Conservation (phyloP, 192 early-diverging fungal species). For the Polychytrium aggregatum region DNA sequence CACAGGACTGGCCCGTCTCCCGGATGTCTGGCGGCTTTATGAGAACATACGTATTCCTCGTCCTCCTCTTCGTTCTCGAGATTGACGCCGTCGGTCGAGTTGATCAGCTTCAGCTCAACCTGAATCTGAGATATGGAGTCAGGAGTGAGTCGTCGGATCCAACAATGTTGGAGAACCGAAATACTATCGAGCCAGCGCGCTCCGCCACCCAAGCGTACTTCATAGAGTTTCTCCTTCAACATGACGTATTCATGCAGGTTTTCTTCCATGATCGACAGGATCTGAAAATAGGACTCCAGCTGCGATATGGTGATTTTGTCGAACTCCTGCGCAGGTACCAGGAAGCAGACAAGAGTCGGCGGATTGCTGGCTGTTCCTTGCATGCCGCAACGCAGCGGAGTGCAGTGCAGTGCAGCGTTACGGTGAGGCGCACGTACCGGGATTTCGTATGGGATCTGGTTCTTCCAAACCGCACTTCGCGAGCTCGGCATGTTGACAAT, state of each 20-base stretch:
- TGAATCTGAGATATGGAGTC: constrained; percentile 7
- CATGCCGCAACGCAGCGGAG: too few species aligned
- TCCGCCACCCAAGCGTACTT: constrained; percentile 12
- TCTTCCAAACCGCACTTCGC: constrained; percentile 15
- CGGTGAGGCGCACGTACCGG: constrained; percentile 16
- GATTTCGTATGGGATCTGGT: constrained; percentile 31
- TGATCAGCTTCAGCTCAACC: constrained; percentile 16
- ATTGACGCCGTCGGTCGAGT: too few species aligned
- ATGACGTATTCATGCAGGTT: constrained; percentile 22
- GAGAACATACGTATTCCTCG: too few species aligned
- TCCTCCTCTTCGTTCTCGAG: too few species aligned
- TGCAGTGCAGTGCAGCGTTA: too few species aligned
- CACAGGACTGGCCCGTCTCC: too few species aligned
- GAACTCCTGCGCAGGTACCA: constrained; percentile 12
- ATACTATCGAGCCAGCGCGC: too few species aligned
- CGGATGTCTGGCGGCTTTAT: too few species aligned
- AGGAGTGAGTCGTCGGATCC: neutral
- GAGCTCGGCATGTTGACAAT: constrained; percentile 11
- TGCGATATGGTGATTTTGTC: constrained; percentile 29
- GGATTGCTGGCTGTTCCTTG: neutral
- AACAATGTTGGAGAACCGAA: neutral
- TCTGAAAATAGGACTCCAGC: constrained; percentile 28
- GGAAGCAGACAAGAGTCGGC: neutral
- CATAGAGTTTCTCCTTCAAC: constrained; percentile 19
- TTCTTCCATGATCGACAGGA: constrained; percentile 29